Conservation (phyloP, 371 early-diverging fungal genomes). For the Mucor saturninus region DNA sequence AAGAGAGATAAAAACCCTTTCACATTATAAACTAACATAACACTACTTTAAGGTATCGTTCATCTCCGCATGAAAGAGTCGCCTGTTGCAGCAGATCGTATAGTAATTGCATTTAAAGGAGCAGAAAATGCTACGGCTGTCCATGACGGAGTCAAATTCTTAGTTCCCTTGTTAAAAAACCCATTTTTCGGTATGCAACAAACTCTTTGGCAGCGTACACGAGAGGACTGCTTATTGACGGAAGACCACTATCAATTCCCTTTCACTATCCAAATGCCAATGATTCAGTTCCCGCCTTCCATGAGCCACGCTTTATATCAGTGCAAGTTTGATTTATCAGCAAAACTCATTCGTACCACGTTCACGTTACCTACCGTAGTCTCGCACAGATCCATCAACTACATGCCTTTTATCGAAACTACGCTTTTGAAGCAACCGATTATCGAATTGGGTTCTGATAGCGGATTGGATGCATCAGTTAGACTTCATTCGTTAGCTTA, state of each 20-base stretch:
- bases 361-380: slow-evolving; percentile 15
- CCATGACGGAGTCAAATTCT: slow-evolving; percentile 27
- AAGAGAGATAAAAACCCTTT: too few species aligned
- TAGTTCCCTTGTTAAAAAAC: slow-evolving; percentile 22
- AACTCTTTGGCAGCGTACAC: slow-evolving; percentile 38
- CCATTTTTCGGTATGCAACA: slow-evolving; percentile 43
- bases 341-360: slow-evolving; percentile 25
- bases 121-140: slow-evolving; percentile 28
- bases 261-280: slow-evolving; percentile 48
- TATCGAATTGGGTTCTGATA: slow-evolving; percentile 12
- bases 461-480: slow-evolving; percentile 11
- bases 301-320: slow-evolving; percentile 34
- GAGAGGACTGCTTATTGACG: slow-evolving; percentile 23
- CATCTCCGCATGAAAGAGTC: slow-evolving; percentile 26
- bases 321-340: slow-evolving; percentile 37
- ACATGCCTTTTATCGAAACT: slow-evolving; percentile 48
- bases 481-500: slow-evolving; percentile 33
- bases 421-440: slow-evolving; percentile 33
- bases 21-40: neutral
- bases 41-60: slow-evolving; percentile 23
- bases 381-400: slow-evolving; percentile 21
- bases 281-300: slow-evolving; percentile 46
- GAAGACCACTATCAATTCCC: slow-evolving; percentile 29
- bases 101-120: slow-evolving; percentile 38
- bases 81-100: slow-evolving; percentile 27